phyloP scores from a whole-genome alignment of 495 filamentous ascomycete species.

The Baudoinia panamericana region DNA sequence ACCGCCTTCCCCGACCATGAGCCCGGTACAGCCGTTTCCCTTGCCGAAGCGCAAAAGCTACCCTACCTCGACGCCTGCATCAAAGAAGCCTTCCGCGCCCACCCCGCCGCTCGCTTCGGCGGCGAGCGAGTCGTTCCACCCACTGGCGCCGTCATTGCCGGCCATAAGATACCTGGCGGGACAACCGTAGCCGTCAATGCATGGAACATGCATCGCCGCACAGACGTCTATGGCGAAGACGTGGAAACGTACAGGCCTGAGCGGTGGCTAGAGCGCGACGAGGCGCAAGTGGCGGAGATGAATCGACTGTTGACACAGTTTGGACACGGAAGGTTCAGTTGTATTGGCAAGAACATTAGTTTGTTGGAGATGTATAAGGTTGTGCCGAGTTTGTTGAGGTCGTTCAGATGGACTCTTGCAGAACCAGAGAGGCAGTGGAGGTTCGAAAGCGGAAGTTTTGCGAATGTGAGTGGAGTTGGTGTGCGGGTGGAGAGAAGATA shows the following conservation, averaged over 20 bases:
- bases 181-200: slow-evolving; percentile 19
- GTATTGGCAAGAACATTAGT: slow-evolving; percentile 15
- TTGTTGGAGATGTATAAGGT: slow-evolving; percentile 17
- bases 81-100: slow-evolving; percentile 16
- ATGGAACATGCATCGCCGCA: slow-evolving; percentile 9
- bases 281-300: slow-evolving; percentile 10
- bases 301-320: slow-evolving; percentile 6
- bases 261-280: slow-evolving; percentile 10
- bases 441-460: too few relatives aligned
- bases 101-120: slow-evolving; percentile 4
- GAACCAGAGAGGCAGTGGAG: too few relatives aligned
- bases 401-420: too few relatives aligned
- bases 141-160: slow-evolving; percentile 5
- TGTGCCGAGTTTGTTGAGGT: slow-evolving; percentile 30
- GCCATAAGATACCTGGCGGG: slow-evolving; percentile 6
- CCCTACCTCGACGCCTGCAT: slow-evolving; percentile 16
- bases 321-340: slow-evolving; percentile 9
- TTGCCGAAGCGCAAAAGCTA: slow-evolving; percentile 7
- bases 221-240: slow-evolving; percentile 3
- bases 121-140: slow-evolving; percentile 12
- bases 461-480: too few relatives aligned
- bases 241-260: slow-evolving; percentile 8
- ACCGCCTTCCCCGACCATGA: slow-evolving; percentile 33
- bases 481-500: too few relatives aligned
- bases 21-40: slow-evolving; percentile 23